Base-by-base conservation (phyloP, 2,329 filamentous ascomycete genomes). In the Pseudocercospora fijiensis region DNA sequence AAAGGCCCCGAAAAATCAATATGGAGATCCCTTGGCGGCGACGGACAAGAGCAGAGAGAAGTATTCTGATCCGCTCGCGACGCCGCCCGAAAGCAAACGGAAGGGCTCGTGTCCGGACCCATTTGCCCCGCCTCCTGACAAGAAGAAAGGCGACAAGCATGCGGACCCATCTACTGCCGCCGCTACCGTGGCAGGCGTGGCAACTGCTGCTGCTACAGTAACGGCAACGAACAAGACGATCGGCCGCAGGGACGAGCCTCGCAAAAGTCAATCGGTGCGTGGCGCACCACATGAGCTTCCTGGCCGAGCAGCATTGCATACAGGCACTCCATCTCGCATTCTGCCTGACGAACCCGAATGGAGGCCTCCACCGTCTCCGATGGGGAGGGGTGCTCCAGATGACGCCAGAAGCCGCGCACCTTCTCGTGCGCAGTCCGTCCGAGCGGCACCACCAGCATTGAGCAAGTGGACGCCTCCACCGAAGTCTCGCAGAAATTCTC, bases 51-150 rank as follows among this genome's bases (percentile, higher is more conserved):
- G 3, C 18, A 27, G 30, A 22, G 59, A 58, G 5, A 47, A 33
- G 1, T 49, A 43, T 24, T 28, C 58, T 18, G 62, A 64, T 53
- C 57, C 57, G 11, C 58, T 60, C 58, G 62, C 57, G 26, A 37
- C 41, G 11, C 22, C 57, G 9, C 5, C 37, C 11, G 26, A 41
- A 22, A 49, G 18, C n/a, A 28, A 30, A 43, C 22, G 16, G 18
- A 49, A 58, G 33, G 57, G 49, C 0, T 27, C 20, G 4, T 51
- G 33, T 28, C 24, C 37, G 6, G 41, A 58, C 18, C 37, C 57
- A 11, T 58, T 58, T 58, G 57, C 37, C 13, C 24, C 57, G 30
- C 37, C 13, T 24, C 33, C 18, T 20, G 30, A 22, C 22, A 28
- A 22, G 49, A 60, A 26, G 27, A 47, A 43, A 33, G 49, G 43